Evolutionary conservation across 2,329 filamentous ascomycete species (phyloP).

Genomic region (Dactylellina parvicollis): DNA sequence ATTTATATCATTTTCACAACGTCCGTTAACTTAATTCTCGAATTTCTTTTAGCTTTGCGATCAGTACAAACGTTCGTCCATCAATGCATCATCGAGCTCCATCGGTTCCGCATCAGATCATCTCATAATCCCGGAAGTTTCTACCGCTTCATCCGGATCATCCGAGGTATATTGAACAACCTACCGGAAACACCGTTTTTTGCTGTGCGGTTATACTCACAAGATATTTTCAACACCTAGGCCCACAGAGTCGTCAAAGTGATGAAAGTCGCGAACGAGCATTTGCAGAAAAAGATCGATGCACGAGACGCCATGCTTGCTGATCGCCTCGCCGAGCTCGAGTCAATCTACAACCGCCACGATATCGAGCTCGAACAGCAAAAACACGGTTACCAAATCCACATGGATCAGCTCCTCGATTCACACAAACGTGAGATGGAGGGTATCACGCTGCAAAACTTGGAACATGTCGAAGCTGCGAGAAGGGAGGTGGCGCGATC

Average conservation of each 20-base stretch:
- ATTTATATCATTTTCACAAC: neutral
- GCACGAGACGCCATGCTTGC: conserved; percentile 41
- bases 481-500: conserved; percentile 19
- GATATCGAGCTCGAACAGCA: conserved; percentile 44
- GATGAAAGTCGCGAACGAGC: conserved; percentile 50
- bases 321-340: conserved; percentile 41
- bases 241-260: conserved; percentile 47
- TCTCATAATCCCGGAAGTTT: conserved; percentile 20
- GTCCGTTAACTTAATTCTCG: neutral
- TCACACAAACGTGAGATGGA: conserved; percentile 19
- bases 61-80: conserved; percentile 35
- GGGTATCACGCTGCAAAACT: neutral
- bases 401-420: conserved; percentile 23
- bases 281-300: conserved; percentile 51
- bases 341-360: conserved; percentile 31
- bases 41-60: conserved; percentile 28
- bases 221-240: conserved; percentile 1
- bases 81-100: conserved; percentile 37
- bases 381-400: conserved; percentile 27
- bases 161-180: conserved; percentile 25
- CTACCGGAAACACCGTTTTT: neutral
- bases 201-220: no score
- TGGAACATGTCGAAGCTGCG: conserved; percentile 22
- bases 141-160: conserved; percentile 3
- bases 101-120: conserved; percentile 19